Evolutionary conservation across 164 flowering plant species (phyloP).

Genomic region (Houttuynia cordata): DNA sequence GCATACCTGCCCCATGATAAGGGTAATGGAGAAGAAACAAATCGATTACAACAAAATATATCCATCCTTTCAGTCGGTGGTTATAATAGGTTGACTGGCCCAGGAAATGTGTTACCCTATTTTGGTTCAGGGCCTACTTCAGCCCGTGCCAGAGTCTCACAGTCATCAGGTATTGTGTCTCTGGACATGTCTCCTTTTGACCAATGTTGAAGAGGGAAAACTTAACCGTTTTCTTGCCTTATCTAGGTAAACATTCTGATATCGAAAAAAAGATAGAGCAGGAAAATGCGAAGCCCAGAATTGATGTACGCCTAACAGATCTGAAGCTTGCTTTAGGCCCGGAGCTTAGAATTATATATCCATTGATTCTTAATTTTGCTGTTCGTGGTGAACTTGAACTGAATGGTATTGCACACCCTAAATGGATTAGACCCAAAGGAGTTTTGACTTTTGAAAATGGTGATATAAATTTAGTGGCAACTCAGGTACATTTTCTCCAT

Average conservation of each 20-base stretch:
- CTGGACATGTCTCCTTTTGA: not conserved
- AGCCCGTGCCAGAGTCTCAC: conserved; percentile 34
- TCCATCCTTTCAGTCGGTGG: conserved; percentile 36
- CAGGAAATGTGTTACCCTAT: conserved; percentile 71
- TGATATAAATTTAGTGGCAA: conserved; percentile 94
- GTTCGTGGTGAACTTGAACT: conserved; percentile 93
- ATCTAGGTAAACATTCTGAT: conserved; percentile 41
- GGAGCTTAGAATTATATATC: conserved; percentile 86
- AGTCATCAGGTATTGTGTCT: conserved; percentile 43
- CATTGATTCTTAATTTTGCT: conserved; percentile 91
- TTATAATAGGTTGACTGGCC: conserved; percentile 46
- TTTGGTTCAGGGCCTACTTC: conserved; percentile 58
- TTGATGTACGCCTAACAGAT: conserved; percentile 74
- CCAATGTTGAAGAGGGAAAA: not conserved
- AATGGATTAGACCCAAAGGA: conserved; percentile 83
- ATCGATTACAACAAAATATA: conserved; percentile 45
- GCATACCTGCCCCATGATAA: conserved; percentile 96
- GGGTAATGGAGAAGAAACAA: conserved; percentile 64
- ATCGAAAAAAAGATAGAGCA: conserved; percentile 51
- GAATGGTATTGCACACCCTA: conserved; percentile 88
- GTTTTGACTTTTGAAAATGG: conserved; percentile 90
- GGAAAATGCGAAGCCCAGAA: conserved; percentile 45
- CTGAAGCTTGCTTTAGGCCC: conserved; percentile 89
- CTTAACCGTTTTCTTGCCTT: not conserved
- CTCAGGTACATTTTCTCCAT: conserved; percentile 43